Evolutionary conservation across 1,284 basidiomycete genomes (phyloP).

Genomic region (Fomitiporia mediterranea): DNA sequence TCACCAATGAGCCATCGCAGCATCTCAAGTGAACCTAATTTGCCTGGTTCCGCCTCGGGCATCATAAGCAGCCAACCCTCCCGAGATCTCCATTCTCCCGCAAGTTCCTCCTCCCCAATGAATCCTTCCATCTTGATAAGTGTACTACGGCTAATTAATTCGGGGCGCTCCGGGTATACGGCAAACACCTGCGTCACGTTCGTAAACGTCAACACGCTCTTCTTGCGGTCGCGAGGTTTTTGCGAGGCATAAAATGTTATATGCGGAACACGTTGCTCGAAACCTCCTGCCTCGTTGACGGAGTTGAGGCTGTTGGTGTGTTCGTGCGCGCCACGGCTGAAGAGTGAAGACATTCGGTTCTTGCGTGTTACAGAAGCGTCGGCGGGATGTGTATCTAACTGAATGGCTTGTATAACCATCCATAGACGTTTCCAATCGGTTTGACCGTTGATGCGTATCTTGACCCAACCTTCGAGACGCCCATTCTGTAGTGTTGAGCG

Average conservation of each 20-base stretch:
- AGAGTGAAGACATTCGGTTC: slow-evolving; percentile 68
- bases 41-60: slow-evolving; percentile 64
- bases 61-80: slow-evolving; percentile 87
- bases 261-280: slow-evolving; percentile 38
- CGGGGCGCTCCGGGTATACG: slow-evolving; percentile 93
- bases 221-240: slow-evolving; percentile 69
- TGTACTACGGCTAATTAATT: slow-evolving; percentile 81
- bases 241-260: slow-evolving; percentile 56
- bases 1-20: slow-evolving; percentile 89
- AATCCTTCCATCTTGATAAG: slow-evolving; percentile 85
- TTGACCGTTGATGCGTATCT: slow-evolving; percentile 87
- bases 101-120: slow-evolving; percentile 73
- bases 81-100: slow-evolving; percentile 50
- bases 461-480: slow-evolving; percentile 89
- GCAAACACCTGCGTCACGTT: slow-evolving; percentile 73
- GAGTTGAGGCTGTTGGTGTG: slow-evolving; percentile 25
- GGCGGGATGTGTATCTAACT: slow-evolving; percentile 22
- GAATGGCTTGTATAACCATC: slow-evolving; percentile 66
- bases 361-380: slow-evolving; percentile 31
- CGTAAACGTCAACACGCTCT: slow-evolving; percentile 52
- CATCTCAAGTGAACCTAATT: slow-evolving; percentile 70
- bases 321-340: slow-evolving; percentile 42
- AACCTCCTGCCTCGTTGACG: slow-evolving; percentile 10
- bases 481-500: slow-evolving; percentile 66
- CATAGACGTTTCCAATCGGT: slow-evolving; percentile 95